Evolutionary conservation across 179 eudicot genomes (phyloP).

Genomic region (Silene coronaria): DNA sequence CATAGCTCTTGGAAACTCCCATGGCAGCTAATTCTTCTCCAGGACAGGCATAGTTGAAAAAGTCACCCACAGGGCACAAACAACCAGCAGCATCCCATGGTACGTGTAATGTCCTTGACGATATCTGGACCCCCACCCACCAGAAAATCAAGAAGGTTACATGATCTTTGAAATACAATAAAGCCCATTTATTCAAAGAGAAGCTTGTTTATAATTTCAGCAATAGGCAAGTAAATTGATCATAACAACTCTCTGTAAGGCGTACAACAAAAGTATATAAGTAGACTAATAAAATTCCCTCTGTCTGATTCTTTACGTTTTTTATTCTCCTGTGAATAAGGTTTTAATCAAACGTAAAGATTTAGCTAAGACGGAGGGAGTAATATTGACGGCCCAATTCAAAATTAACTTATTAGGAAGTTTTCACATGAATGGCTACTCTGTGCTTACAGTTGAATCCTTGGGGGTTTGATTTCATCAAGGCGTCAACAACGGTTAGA

Average conservation of each 20-base stretch:
- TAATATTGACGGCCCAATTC: not conserved
- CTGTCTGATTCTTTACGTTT: too few species aligned
- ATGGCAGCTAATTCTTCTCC: constrained; percentile 47
- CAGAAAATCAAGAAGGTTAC: constrained; percentile 3
- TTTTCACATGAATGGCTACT: not conserved
- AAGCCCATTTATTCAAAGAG: not conserved
- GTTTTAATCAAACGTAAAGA: too few species aligned
- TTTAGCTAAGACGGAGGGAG: too few species aligned
- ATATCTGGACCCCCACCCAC: constrained; percentile 40
- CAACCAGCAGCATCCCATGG: constrained; percentile 96
- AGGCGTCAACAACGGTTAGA: too few species aligned
- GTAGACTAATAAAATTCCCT: not conserved
- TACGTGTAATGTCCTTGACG: constrained; percentile 86
- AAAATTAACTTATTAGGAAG: not conserved
- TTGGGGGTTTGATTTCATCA: not conserved
- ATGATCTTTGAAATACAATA: not conserved
- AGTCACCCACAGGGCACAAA: constrained; percentile 92
- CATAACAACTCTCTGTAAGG: not conserved
- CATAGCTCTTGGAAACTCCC: constrained; percentile 18
- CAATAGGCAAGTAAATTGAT: not conserved
- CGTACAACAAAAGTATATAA: not conserved
- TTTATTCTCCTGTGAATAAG: too few species aligned
- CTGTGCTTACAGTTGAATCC: not conserved
- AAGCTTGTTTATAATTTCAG: not conserved
- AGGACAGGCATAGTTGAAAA: constrained; percentile 85